Evolutionary conservation across 169 alveolate species (phyloP).

Genomic region (Cryptosporidium felis): DNA sequence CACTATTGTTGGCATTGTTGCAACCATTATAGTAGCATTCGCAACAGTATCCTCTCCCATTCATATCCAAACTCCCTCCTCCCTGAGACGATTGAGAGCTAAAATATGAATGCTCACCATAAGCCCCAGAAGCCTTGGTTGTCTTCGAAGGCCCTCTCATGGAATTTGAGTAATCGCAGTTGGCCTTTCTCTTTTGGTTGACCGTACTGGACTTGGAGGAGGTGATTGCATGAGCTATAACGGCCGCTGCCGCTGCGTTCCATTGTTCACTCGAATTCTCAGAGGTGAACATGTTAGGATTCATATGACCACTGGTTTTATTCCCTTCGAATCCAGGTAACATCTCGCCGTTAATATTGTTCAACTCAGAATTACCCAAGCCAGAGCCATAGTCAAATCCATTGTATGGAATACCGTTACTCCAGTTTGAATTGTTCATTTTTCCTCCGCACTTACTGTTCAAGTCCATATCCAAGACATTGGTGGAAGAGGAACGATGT

Average conservation of each 20-base stretch:
- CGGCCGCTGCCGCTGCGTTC: conserved; percentile 69
- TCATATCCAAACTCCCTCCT: not conserved
- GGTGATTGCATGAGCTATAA: conserved; percentile 64
- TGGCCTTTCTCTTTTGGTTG: conserved; percentile 53
- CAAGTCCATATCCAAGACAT: conserved; percentile 1
- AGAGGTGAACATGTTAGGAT: conserved; percentile 12
- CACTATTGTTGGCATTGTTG: not conserved
- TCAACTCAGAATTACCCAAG: conserved; percentile 26
- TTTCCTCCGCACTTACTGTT: not conserved
- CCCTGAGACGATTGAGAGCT: conserved; percentile 16
- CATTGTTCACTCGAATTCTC: conserved; percentile 66
- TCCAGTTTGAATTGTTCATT: conserved; percentile 18
- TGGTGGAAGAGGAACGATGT: conserved; percentile 1
- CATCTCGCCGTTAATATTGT: conserved; percentile 14
- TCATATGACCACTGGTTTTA: not conserved
- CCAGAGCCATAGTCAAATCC: conserved; percentile 60
- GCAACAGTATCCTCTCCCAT: conserved; percentile 14
- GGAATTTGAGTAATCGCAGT: conserved; percentile 33
- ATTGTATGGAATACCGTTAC: conserved; percentile 43
- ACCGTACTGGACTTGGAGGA: conserved; percentile 36
- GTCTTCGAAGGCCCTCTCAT: conserved; percentile 53
- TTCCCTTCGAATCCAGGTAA: not conserved
- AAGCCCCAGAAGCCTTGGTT: conserved; percentile 25
- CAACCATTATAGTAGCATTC: not conserved
- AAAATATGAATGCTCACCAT: conserved; percentile 7